Conservation (phyloP, 495 filamentous ascomycete species). For the Zalerion maritima region DNA sequence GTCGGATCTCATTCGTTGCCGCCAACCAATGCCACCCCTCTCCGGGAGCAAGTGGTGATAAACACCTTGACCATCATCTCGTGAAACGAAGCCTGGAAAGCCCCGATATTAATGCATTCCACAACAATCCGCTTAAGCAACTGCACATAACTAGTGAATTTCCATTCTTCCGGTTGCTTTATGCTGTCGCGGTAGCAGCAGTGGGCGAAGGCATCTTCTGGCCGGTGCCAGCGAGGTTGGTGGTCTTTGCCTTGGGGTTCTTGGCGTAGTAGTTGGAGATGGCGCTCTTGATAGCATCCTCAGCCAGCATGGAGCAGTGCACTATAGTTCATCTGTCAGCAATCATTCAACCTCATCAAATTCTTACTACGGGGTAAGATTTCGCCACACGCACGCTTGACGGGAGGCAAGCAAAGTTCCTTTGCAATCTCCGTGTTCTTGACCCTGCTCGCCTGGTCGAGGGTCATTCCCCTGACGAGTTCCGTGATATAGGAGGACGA, state of each 20-base stretch:
- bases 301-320: constrained; percentile 98
- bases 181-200: constrained; percentile 9
- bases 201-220: constrained; percentile 31
- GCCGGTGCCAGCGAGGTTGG: constrained; percentile 59
- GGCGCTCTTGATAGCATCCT: constrained; percentile 99
- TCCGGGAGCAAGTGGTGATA: no score
- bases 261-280: constrained; percentile 97
- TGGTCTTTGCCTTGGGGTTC: constrained; percentile 60
- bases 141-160: no score
- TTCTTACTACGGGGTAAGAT: neutral
- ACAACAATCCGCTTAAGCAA: no score
- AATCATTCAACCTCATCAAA: constrained; percentile 8
- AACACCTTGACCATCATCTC: no score
- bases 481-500: constrained; percentile 83
- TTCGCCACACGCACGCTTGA: constrained; percentile 55
- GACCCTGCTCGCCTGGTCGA: constrained; percentile 81
- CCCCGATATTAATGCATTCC: no score
- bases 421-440: constrained; percentile 95
- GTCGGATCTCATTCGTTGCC: no score
- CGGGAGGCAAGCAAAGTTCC: constrained; percentile 87
- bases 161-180: no score
- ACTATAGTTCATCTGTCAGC: constrained; percentile 30
- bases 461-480: constrained; percentile 86
- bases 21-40: no score
- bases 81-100: no score